Base-by-base conservation (phyloP, 495 filamentous ascomycete species). In the Lophiostoma macrostomum region DNA sequence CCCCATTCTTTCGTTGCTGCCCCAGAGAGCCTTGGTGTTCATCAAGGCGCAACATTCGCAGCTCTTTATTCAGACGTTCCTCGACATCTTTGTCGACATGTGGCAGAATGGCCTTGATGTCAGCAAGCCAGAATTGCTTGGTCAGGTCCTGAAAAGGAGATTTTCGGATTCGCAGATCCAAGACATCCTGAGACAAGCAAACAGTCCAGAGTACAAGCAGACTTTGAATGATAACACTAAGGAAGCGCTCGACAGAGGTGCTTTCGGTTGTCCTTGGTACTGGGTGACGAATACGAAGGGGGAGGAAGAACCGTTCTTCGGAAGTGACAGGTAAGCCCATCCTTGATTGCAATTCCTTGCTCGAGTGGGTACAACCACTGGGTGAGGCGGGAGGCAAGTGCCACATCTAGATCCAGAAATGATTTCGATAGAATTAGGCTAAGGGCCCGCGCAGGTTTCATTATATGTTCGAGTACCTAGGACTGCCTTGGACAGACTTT, bases 201-300 rank as follows among this genome's bases (percentile, higher is more conserved):
- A 49, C 6, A 67, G 60, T 19, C 66, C 72, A 0, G 69, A 82
- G 59, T 75, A 76, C 53, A 91, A 91, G 70, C 68, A 79, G 23
- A 67, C 64, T 23, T 64, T 90, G 41, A 75, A 72, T 41, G 71
- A 66, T 2, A 77, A 78, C 25, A 90, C 86, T 25, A 67, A 78
- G 50, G 73, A 76, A 54, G 80, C 75, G 5, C 58, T 88, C 10
- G 75, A 82, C 32, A 67, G 62, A 14, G 87, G 87, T 0, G 85
- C 85, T 1, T 90, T 85, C 67, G 87, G 87, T 0, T 80, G 80
- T 44, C 87, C 87, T 0, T 91, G 86, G 84, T 73, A 87, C 51
- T 85, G 80, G 76, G 86, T 82, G n/a, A 71, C 65, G n/a, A 80
- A 87, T 60, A 60, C 45, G 12, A 67, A 73, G 8, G 82, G 83